Evolutionary conservation across 352 stramenopile genomes (phyloP), one percentile per base, ranked within the genome.

Genomic region (Paralagenidium karlingii): DNA sequence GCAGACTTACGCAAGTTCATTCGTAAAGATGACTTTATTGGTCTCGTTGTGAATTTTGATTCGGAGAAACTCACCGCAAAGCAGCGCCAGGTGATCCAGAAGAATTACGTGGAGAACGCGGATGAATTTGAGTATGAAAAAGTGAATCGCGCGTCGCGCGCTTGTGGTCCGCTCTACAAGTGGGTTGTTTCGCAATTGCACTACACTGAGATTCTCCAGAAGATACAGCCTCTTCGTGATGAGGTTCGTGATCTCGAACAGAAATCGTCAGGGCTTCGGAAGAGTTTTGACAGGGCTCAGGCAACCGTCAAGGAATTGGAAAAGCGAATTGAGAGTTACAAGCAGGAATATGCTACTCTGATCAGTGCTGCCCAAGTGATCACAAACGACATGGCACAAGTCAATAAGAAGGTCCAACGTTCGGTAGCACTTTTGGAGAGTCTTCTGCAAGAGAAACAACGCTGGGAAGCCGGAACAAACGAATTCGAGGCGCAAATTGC

Each of bases 181-280:
- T 99, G 97, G 97, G 89, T 98, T 32, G 70, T 94, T 24, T 98
- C 90, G 38, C 95, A 99, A 61, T 78, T 99, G 8, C 95, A 94
- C 49, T 99, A 99, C 63, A 97, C 91, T 12, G 80, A 82, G 19
- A 99, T 99, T 49, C 80, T 98, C 45, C 95, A 98, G 60, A 94
- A 88, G 36, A 98, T 99, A 45, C 88, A 99, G 65, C 97, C 97
- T 7, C 61, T 99, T 38, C 80, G 95, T 34, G 84, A 98, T 37
- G 96, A 99, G 65, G 96, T 99, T n/a, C 87, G 96, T 41, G 55
- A 79, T 21, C 63, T 99, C n/a, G 82, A 99, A 36, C 69, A 97
- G 27, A 94, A 95, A 49, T 96, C 91, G 2, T 64, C 84, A 16
- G 74, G 91, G 49, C 61, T 98, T 26, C 87, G 90, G 24, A 60